These are phyloP conservation scores for Starmerella lactis-condensi DNA, from an alignment of 805 yeast species.

Conservation along the genomic window DNA sequence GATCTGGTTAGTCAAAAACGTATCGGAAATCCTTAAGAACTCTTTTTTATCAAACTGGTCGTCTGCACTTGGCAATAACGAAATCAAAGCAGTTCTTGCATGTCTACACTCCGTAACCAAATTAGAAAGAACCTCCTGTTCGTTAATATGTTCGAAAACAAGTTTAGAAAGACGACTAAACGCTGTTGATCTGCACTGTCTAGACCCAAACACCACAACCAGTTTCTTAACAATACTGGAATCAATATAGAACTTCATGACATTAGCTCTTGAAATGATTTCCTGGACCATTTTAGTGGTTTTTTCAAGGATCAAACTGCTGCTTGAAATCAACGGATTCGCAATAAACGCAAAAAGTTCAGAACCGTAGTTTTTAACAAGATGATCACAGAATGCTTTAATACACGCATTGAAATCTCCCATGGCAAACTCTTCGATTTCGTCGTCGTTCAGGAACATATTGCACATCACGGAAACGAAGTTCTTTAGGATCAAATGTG, in stretches of 20 bases:
- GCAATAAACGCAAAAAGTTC: no score
- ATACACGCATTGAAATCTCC: no score
- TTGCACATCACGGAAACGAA: no score
- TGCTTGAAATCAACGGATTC: no score
- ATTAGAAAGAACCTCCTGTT: slow-evolving; percentile 1
- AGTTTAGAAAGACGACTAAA: slow-evolving; percentile 4
- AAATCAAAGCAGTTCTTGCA: slow-evolving; percentile 2
- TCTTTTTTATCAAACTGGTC: slow-evolving; percentile 19
- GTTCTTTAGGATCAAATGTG: no score
- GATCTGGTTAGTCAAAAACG: slow-evolving; percentile 72
- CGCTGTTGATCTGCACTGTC: slow-evolving; percentile 5
- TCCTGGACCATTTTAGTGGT: no score
- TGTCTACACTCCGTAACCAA: slow-evolving; percentile 3
- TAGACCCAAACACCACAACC: slow-evolving; percentile 4
- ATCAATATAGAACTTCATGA: not conserved
- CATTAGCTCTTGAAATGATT: no score
- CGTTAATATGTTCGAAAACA: slow-evolving; percentile 1
- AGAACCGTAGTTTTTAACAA: no score
- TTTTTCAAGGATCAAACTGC: no score
- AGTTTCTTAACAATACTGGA: not conserved
- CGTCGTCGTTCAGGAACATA: no score
- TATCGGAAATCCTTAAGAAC: slow-evolving; percentile 51
- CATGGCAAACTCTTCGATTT: no score
- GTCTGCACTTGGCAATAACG: slow-evolving; percentile 1
- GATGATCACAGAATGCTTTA: no score